These are phyloP conservation scores for Alternaria atra DNA, from an alignment of 2,329 filamentous ascomycete species.

Conservation along the genomic window DNA sequence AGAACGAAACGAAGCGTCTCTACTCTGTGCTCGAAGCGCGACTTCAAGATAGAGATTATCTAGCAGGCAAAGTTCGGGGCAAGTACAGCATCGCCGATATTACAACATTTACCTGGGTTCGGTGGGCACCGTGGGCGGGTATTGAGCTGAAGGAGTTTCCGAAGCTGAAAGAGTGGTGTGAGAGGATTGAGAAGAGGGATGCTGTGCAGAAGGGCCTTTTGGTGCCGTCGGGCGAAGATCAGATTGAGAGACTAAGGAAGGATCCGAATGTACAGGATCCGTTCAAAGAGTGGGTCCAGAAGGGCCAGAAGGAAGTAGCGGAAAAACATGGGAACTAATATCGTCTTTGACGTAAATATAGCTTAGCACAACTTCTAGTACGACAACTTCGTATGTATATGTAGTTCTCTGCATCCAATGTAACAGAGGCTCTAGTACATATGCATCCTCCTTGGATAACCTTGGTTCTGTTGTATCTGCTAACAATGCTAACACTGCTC, in stretches of 20 bases:
- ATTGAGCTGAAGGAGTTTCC: constrained; percentile 74
- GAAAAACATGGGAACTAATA: constrained; percentile 25
- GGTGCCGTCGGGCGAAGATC: constrained; percentile 35
- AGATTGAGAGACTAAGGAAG: constrained; percentile 33
- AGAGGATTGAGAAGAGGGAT: constrained; percentile 37
- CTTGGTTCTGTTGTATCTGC: too few species aligned
- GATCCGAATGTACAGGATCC: constrained; percentile 35
- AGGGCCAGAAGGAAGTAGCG: constrained; percentile 30
- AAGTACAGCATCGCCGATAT: constrained; percentile 71
- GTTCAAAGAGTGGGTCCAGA: constrained; percentile 37
- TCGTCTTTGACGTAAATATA: not conserved
- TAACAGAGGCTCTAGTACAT: too few species aligned
- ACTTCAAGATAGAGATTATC: constrained; percentile 62
- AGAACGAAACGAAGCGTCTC: constrained; percentile 80
- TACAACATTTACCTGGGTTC: constrained; percentile 79
- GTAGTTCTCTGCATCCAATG: too few species aligned
- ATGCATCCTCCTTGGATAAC: too few species aligned
- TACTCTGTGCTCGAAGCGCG: constrained; percentile 79
- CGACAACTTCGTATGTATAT: not conserved
- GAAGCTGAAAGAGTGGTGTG: constrained; percentile 63
- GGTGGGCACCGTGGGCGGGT: constrained; percentile 65
- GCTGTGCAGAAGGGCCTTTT: constrained; percentile 66
- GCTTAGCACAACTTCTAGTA: not conserved
- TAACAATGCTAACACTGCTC: too few species aligned
- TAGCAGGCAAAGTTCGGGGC: constrained; percentile 68